Evolutionary conservation across 495 filamentous ascomycete species (phyloP), one percentile per base, ranked within the genome.

Genomic region (Penicillium alfredii): DNA sequence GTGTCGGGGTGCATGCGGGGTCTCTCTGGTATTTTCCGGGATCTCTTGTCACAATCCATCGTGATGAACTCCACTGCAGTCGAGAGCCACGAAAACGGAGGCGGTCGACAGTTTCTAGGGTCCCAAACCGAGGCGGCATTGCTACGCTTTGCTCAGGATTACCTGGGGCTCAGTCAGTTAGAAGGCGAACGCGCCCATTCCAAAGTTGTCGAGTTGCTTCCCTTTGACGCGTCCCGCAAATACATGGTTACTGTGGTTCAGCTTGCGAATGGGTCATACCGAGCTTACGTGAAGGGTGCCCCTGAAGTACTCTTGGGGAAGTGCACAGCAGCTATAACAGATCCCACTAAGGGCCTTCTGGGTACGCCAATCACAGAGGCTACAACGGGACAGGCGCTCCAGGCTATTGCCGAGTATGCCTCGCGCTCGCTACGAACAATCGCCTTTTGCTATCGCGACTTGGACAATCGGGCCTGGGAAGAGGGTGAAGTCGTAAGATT

Each of bases 61-160:
- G 73, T 80, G 8, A 61, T 89, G 40, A 94, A 94, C 63, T 90
- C 88, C 1, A 93, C 88, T 0, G 88, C 88, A 5, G 92, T 90
- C 45, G 86, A 94, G 55, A 82, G 84, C 19, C 84, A 89, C 20
- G 71, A 76, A 20, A 78, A 86, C 23, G 75, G 74, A 0, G 63
- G 73, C 8, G 58, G 65, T 33, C 73, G 75, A 0, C n/a, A n/a
- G n/a, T 94, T 89, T 43, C 77, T 93, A 36, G 88, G 88, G 33
- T 93, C 88, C 4, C 93, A 93, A 66, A 94, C 88, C 0, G 88
- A 94, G 51, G 89, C 87, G 4, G 85, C 88, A 1, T 68, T 94
- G 23, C 66, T 94, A 9, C 71, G 71, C 13, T 82, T 88, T 43
- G 86, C 86, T 10, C 73, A 76, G 36, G 82, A 87, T 26, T 68